Conservation (phyloP, 2,329 filamentous ascomycete genomes). For the Cucurbitaria berberidis region DNA sequence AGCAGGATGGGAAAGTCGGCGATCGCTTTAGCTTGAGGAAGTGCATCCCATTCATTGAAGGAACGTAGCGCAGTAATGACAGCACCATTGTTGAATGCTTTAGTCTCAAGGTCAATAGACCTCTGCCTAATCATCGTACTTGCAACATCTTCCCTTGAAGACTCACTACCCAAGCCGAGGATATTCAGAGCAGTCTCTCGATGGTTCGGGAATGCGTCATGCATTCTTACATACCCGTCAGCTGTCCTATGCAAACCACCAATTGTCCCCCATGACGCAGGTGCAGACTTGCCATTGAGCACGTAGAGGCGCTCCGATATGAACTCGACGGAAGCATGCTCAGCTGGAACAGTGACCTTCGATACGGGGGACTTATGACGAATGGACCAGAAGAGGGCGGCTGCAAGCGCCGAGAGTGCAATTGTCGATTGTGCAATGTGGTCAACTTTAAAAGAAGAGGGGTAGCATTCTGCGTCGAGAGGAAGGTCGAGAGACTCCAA, state of each 20-base stretch:
- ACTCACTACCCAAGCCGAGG: conserved; percentile 47
- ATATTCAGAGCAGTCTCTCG: conserved; percentile 52
- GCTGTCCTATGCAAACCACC: conserved; percentile 59
- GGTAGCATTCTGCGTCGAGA: conserved; percentile 38
- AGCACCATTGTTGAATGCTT: conserved; percentile 49
- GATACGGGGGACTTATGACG: conserved; percentile 42
- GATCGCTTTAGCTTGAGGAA: conserved; percentile 56
- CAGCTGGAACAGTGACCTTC: conserved; percentile 51
- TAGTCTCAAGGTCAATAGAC: conserved; percentile 57
- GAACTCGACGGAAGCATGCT: conserved; percentile 61
- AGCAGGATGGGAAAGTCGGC: conserved; percentile 56
- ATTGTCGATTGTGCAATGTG: conserved; percentile 61
- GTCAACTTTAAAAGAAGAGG: conserved; percentile 63
- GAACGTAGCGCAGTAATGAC: conserved; percentile 60
- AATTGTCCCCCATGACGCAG: conserved; percentile 51
- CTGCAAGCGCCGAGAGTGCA: conserved; percentile 58
- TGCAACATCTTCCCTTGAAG: conserved; percentile 50
- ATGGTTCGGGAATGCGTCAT: conserved; percentile 62
- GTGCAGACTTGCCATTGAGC: conserved; percentile 48
- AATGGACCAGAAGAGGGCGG: conserved; percentile 54
- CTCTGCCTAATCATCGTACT: conserved; percentile 50
- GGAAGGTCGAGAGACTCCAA: conserved; percentile 29
- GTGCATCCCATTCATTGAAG: conserved; percentile 59
- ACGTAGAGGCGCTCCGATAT: conserved; percentile 59
- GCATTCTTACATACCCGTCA: conserved; percentile 62